Evolutionary conservation across 148 eudicot genomes (phyloP).

Genomic region (Cornus suecica): DNA sequence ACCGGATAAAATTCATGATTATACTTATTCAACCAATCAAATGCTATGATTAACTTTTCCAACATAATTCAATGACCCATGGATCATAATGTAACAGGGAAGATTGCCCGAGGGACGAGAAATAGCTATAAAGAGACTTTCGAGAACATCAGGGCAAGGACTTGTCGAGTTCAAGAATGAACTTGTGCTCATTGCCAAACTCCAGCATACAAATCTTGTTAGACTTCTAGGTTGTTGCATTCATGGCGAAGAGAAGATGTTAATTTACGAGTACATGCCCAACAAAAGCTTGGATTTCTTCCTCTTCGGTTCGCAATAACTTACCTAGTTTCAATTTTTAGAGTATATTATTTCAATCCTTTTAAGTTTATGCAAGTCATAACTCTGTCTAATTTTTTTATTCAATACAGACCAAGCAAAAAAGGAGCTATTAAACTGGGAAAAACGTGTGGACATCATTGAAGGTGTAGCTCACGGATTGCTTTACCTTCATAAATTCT

Average conservation of each 20-base stretch:
- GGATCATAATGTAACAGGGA: background rate
- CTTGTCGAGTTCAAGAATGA: conserved; percentile 25
- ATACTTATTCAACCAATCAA: too few relatives aligned
- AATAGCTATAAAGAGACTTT: conserved; percentile 23
- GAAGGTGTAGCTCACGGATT: background rate
- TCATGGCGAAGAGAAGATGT: too few relatives aligned
- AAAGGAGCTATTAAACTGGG: conserved; percentile 12
- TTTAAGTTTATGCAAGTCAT: background rate
- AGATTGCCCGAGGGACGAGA: conserved; percentile 11
- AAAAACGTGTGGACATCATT: conserved; percentile 10
- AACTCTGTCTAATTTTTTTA: background rate
- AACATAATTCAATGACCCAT: background rate
- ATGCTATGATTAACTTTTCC: background rate
- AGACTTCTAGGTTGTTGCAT: conserved; percentile 17
- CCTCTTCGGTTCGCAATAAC: conserved; percentile 8
- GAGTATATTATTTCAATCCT: background rate
- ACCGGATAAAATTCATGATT: background rate
- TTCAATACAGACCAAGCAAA: conserved; percentile 14
- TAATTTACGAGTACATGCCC: conserved; percentile 23
- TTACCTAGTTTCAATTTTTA: background rate
- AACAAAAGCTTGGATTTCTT: conserved; percentile 21
- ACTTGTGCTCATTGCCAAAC: conserved; percentile 17
- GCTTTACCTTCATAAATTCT: background rate
- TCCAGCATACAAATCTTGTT: conserved; percentile 21
- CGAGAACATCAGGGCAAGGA: conserved; percentile 23